Conservation (phyloP, 441 rosid genomes). For the Gossypium aridum region DNA sequence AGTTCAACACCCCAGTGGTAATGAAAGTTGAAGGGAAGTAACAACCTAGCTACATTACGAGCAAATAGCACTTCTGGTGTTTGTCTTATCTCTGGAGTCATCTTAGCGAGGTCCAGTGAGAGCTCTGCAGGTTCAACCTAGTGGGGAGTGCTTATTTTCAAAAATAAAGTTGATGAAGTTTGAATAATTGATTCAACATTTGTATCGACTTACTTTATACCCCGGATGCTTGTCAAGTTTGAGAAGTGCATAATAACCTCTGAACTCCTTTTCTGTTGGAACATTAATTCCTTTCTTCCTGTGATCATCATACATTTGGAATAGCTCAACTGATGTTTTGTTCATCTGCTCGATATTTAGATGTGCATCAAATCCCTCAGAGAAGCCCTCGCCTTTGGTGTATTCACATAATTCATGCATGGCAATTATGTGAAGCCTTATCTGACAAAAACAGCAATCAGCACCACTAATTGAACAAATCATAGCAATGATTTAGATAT, state of each 20-base stretch:
- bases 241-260: constrained; percentile 98
- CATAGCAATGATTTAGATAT: constrained; percentile 1
- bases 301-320: constrained; percentile 98
- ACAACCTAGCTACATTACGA: constrained; percentile 89
- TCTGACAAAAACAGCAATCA: constrained; percentile 44
- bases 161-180: constrained; percentile 12
- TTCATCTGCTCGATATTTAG: constrained; percentile 99
- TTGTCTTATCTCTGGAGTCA: constrained; percentile 93
- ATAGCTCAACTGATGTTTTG: constrained; percentile 91
- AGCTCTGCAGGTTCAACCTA: constrained; percentile 99
- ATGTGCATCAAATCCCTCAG: constrained; percentile 99
- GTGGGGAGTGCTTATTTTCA: constrained; percentile 22
- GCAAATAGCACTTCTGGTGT: constrained; percentile 87
- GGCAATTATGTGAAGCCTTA: constrained; percentile 92
- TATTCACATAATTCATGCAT: constrained; percentile 96
- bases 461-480: constrained; percentile 14
- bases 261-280: constrained; percentile 84
- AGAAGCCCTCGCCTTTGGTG: constrained; percentile 94
- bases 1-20: constrained; percentile 19
- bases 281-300: constrained; percentile 78
- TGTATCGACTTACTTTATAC: constrained; percentile 59
- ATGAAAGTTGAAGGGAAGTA: constrained; percentile 11
- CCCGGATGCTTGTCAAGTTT: constrained; percentile 99
- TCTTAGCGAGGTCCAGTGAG: constrained; percentile 95
- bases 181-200: constrained; percentile 12